Percentiles rank a stretch among this genome's conserved stretches.
Conservation (phyloP, 1,139 yeast species). For the Zygosaccharomyces sapae region DNA sequence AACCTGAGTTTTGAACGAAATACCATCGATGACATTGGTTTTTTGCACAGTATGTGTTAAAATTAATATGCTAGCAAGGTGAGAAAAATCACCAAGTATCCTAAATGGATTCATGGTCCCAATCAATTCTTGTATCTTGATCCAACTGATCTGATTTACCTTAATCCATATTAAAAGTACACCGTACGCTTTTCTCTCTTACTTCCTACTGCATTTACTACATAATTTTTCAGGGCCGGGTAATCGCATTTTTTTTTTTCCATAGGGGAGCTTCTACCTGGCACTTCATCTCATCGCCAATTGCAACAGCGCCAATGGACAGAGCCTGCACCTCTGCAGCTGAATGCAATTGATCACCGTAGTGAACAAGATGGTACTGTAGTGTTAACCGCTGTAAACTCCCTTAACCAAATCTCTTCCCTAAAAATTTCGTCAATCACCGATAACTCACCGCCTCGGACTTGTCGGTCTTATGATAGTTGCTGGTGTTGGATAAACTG, state of each 20-base stretch:
- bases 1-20: slow-evolving; percentile 83
- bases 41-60: slow-evolving; percentile 66
- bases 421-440: background rate
- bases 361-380: too few species aligned
- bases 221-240: background rate
- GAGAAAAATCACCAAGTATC: slow-evolving; percentile 68
- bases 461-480: too few species aligned
- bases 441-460: background rate
- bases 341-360: too few species aligned
- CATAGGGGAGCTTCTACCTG: background rate
- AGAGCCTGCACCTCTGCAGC: too few species aligned
- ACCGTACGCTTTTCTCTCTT: background rate
- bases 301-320: too few species aligned
- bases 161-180: background rate
- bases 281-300: background rate
- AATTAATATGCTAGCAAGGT: slow-evolving; percentile 72
- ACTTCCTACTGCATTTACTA: background rate
- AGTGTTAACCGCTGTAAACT: too few species aligned
- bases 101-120: slow-evolving; percentile 47
- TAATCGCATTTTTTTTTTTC: background rate
- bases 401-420: background rate
- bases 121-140: slow-evolving; percentile 5
- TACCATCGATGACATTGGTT: slow-evolving; percentile 70
- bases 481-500: too few species aligned
- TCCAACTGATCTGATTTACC: background rate